These are phyloP conservation scores for Sesbania bispinosa DNA, from an alignment of 306 rosid species.

Conservation along the genomic window DNA sequence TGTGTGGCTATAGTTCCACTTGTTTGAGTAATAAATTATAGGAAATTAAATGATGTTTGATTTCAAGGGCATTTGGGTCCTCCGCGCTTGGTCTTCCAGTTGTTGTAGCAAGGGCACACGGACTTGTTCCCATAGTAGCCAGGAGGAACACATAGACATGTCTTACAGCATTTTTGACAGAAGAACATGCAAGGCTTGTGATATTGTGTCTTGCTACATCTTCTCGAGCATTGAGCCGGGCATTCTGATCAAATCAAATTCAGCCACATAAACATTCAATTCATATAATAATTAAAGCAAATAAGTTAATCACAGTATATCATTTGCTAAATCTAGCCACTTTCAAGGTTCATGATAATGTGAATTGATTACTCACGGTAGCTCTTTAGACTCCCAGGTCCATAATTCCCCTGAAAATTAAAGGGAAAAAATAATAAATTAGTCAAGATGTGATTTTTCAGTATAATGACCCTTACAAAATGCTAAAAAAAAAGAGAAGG, in stretches of 20 bases:
- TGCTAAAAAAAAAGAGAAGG: background rate
- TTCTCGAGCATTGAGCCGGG: conserved; percentile 38
- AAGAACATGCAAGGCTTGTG: conserved; percentile 57
- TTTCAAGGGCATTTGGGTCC: conserved; percentile 64
- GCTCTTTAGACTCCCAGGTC: conserved; percentile 48
- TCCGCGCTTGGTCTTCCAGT: conserved; percentile 59
- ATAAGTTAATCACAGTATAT: too few relatives aligned
- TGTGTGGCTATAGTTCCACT: conserved; percentile 12
- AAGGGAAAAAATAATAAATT: background rate
- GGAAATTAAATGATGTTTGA: background rate
- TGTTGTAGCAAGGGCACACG: conserved; percentile 66
- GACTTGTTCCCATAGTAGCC: conserved; percentile 58
- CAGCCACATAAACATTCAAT: background rate
- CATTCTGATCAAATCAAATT: conserved; percentile 36
- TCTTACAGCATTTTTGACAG: conserved; percentile 51
- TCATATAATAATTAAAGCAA: background rate
- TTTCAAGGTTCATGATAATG: too few relatives aligned
- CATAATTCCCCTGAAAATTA: conserved; percentile 41
- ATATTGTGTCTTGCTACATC: conserved; percentile 46
- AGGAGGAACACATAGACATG: conserved; percentile 54
- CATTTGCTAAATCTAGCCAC: too few relatives aligned
- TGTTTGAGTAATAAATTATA: background rate
- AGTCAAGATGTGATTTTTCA: background rate
- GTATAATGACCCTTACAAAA: too few relatives aligned
- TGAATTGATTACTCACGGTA: conserved; percentile 38